phyloP scores from a whole-genome alignment of 1,139 yeast genomes.

The Blastobotrys aristatus region DNA sequence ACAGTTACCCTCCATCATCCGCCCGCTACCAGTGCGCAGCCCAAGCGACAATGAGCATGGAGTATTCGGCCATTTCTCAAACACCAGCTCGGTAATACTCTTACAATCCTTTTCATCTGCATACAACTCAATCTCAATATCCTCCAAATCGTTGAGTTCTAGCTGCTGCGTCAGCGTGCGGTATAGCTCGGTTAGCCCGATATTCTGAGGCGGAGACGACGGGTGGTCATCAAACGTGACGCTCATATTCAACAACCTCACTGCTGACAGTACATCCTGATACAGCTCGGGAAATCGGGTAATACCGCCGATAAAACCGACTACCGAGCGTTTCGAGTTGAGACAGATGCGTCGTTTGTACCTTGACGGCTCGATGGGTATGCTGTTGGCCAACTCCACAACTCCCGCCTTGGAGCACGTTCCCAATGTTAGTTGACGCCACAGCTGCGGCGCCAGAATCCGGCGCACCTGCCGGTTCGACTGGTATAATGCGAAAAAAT shows the following conservation, averaged over 20 bases:
- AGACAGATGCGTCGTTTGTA: conserved; percentile 7
- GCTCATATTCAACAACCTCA: conserved; percentile 4
- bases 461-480: conserved; percentile 1
- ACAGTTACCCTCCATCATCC: not conserved
- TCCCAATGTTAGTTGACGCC: conserved; percentile 10
- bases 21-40: not conserved
- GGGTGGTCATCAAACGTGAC: conserved; percentile 9
- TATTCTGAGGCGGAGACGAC: conserved; percentile 3
- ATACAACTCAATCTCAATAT: conserved; percentile 9
- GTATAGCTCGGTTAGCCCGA: conserved; percentile 4
- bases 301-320: not conserved
- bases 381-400: conserved; percentile 5
- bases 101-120: conserved; percentile 10
- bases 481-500: conserved; percentile 5
- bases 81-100: conserved; percentile 2
- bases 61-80: not conserved
- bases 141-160: conserved; percentile 1
- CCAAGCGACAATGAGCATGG: conserved; percentile 6
- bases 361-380: conserved; percentile 7
- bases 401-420: conserved; percentile 7
- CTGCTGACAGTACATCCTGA: conserved; percentile 2
- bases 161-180: not conserved
- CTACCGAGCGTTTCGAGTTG: not conserved
- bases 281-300: conserved; percentile 1
- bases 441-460: conserved; percentile 6